Base-by-base conservation (phyloP, 2,329 filamentous ascomycete genomes). In the Phaeophleospora eucalypticola region DNA sequence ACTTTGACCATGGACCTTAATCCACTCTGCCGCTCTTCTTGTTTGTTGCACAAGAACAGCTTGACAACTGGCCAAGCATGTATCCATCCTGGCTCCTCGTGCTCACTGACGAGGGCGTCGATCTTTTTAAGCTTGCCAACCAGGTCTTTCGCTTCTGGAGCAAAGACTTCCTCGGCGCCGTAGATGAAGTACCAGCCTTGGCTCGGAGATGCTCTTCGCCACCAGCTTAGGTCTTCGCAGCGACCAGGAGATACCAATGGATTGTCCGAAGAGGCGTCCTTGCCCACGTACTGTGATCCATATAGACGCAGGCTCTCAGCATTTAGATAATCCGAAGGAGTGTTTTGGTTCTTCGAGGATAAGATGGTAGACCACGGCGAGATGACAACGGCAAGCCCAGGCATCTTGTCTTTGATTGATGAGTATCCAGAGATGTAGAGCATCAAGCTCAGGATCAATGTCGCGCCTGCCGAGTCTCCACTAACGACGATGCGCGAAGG, bases 1-100 rank as follows among this genome's bases (percentile, higher is more conserved):
- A 57, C 51, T 8, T 60, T 58, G 8, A 71, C 71, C 43, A 77
- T 71, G 35, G 68, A 63, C 41, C 66, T 65, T 40, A 79, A 48
- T 3, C 77, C 77, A 50, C 70, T 66, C 42, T 75, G 58, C 42
- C 77, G 61, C 48, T 73, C 71, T 6, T 70, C 65, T 42, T 66
- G 67, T 4, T 65, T 70, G 45, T 72, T 70, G 6, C 74, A 74
- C 17, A 82, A 58, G 61, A 81, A 83, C 15, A 82, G 61, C 51
- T 72, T 72, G 8, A 84, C 85, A 16, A 94, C 83, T 0, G 87
- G 87, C 89, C 88, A 94, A 9, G 84, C 87, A 66, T 94, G 88
- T 48, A 93, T 83, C 2, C 81, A 83, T 12, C 80, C 83, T 20
- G 74, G 68, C 55, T 87, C 81, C 59, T 81, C 79, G 58, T 79